Evolutionary conservation across 2,329 filamentous ascomycete species (phyloP).

Genomic region (Calonectria hawksworthii): DNA sequence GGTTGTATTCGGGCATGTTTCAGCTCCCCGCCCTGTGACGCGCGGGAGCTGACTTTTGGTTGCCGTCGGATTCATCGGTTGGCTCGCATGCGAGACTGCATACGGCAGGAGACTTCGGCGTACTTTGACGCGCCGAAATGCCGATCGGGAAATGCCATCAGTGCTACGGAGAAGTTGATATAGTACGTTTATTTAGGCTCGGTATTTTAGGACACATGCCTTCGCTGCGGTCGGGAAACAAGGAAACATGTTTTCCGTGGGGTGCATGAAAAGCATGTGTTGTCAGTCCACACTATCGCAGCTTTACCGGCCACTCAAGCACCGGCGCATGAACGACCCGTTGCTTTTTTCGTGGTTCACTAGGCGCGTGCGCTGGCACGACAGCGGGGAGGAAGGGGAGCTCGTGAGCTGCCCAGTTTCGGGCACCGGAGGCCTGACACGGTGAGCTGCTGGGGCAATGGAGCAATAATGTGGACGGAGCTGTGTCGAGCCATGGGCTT

Average conservation of each 20-base stretch:
- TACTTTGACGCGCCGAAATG: background rate
- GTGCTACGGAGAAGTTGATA: background rate
- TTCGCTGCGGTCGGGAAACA: background rate
- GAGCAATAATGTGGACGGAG: background rate
- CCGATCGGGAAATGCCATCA: background rate
- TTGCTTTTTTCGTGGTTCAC: conserved; percentile 5
- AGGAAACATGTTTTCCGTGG: background rate
- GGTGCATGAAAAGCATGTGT: background rate
- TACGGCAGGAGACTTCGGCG: background rate
- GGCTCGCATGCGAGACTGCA: background rate
- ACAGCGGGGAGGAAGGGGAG: background rate
- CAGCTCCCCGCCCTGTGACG: background rate
- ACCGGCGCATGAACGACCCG: background rate
- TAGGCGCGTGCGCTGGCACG: background rate
- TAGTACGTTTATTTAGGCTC: background rate
- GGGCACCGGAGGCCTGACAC: background rate
- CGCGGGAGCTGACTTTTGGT: background rate
- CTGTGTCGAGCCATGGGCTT: background rate
- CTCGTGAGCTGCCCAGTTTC: background rate
- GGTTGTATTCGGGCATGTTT: background rate
- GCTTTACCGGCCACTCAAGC: background rate
- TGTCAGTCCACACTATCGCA: background rate
- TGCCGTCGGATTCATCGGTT: background rate
- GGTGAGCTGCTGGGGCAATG: background rate
- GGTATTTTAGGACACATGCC: background rate